Evolutionary conservation across 306 rosid species (phyloP), one percentile per base, ranked within the genome.

Genomic region (Malus sylvestris): DNA sequence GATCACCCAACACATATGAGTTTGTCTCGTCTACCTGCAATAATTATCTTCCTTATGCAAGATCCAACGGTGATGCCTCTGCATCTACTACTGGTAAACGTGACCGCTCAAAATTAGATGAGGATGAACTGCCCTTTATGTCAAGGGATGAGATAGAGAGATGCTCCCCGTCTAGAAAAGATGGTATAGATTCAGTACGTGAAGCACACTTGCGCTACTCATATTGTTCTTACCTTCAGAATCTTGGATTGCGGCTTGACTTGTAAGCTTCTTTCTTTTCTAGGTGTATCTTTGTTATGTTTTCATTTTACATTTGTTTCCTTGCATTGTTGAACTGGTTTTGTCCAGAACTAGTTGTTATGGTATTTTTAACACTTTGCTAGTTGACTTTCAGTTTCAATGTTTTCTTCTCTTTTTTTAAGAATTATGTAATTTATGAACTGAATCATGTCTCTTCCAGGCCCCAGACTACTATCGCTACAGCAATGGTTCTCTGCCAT

Each of bases 401-500:
- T 53, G 71, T 62, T 75, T 22, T 25, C 52, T 14, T 20, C 71
- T 23, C 67, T 35, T 35, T 40, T 40, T 53, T 10, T 73, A 15
- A 20, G 61, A 18, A 12, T 2, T 46, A 32, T 68, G 40, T 51
- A 60, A 44, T 55, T 84, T 32, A 79, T 55, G 72, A 77, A 15
- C 40, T 23, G 3, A 73, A 57, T 59, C 67, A 45, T 88, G 44
- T 79, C 67, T 67, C 76, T 82, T 88, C 57, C 94, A 96, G 99
- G 86, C 99, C 98, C 10, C 98, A 96, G 79, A 91, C 98, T 73
- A 89, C 97, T 14, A 87, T 88, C 74, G 99, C 97, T 67, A 96
- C 98, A n/a, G 91, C 98, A 55, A 96, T 90, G 98, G 97, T 96
- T 81, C 87, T 96, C 68, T 92, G 98, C 89, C 99, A 96, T 86